These are phyloP conservation scores for Paecilomyces fulvus DNA, from an alignment of 2,329 filamentous ascomycete species.

Conservation along the genomic window DNA sequence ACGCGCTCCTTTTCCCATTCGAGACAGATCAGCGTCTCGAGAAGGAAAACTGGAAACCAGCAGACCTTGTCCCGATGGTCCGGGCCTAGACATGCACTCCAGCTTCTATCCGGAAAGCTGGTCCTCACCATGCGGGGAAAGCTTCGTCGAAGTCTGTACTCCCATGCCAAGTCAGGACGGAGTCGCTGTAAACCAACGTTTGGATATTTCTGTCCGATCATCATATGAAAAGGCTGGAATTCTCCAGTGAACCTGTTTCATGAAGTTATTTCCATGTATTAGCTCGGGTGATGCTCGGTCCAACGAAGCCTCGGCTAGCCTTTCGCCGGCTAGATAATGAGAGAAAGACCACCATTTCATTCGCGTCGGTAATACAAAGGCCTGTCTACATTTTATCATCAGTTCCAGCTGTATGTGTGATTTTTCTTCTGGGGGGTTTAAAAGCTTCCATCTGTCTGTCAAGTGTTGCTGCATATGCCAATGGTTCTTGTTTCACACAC, in stretches of 20 bases:
- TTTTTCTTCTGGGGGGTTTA: background rate
- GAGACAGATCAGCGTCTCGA: background rate
- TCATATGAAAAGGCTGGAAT: background rate
- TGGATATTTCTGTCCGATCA: background rate
- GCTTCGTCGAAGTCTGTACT: background rate
- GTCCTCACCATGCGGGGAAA: background rate
- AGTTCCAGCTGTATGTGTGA: background rate
- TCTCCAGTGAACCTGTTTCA: background rate
- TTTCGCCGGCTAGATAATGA: background rate
- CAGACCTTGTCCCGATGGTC: background rate
- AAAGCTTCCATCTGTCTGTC: background rate
- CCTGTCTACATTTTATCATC: background rate
- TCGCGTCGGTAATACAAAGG: background rate
- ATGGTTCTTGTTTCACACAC: background rate
- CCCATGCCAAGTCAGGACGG: background rate
- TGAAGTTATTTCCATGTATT: background rate
- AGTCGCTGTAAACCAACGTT: background rate
- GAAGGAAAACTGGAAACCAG: background rate
- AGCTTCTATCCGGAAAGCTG: background rate
- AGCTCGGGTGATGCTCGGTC: background rate
- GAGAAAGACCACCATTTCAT: no score
- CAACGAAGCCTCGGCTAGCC: background rate
- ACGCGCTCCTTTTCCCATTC: background rate
- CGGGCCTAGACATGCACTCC: background rate
- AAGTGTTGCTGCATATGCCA: background rate